Conservation (phyloP, 352 stramenopile genomes). For the Pythium periplocum region DNA sequence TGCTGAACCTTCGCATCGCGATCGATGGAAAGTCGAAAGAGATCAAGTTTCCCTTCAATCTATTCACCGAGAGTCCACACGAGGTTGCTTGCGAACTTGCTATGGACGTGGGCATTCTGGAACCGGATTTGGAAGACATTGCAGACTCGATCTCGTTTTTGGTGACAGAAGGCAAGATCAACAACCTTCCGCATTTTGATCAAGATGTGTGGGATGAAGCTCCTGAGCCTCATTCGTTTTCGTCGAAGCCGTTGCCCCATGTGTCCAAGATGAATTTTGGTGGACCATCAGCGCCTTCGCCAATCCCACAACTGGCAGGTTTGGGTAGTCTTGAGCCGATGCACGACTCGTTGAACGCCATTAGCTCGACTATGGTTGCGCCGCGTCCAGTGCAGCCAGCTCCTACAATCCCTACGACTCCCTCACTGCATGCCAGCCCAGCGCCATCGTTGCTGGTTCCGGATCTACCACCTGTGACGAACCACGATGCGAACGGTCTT, state of each 20-base stretch:
- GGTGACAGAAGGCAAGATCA: slow-evolving; percentile 82
- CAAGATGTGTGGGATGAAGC: slow-evolving; percentile 86
- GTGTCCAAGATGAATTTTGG: slow-evolving; percentile 77
- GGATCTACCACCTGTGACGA: neutral
- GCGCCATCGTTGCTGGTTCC: neutral
- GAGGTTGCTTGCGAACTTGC: slow-evolving; percentile 95
- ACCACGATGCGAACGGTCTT: neutral
- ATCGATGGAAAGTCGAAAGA: slow-evolving; percentile 92
- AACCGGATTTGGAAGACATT: slow-evolving; percentile 91
- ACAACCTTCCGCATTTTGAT: slow-evolving; percentile 70
- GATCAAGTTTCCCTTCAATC: slow-evolving; percentile 95
- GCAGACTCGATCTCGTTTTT: slow-evolving; percentile 91
- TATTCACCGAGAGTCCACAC: slow-evolving; percentile 92
- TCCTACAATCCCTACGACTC: neutral
- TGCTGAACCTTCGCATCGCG: slow-evolving; percentile 88
- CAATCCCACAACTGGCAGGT: neutral
- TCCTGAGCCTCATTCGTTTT: slow-evolving; percentile 77
- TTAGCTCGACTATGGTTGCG: neutral
- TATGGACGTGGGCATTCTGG: slow-evolving; percentile 90
- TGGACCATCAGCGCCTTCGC: neutral
- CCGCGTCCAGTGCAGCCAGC: neutral
- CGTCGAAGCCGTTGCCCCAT: slow-evolving; percentile 66
- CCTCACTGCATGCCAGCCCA: neutral
- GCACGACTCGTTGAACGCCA: neutral
- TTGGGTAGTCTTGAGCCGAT: neutral